Evolutionary conservation across 371 early-diverging fungal species (phyloP).

Genomic region (Mucor indicus): DNA sequence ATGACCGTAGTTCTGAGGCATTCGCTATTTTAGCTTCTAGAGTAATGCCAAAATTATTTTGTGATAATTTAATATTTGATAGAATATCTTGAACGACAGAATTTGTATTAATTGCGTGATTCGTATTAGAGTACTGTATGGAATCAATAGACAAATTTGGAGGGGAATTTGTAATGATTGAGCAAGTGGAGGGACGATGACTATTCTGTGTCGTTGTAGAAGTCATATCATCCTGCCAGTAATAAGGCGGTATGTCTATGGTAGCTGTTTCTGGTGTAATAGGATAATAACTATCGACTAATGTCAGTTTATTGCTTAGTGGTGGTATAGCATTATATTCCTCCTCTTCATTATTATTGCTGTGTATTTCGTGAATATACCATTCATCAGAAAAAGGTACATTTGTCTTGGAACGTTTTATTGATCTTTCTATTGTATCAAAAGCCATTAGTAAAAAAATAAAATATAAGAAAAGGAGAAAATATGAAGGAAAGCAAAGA

Average conservation of each 20-base stretch:
- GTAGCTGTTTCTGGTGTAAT: too few relatives aligned
- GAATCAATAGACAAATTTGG: conserved; percentile 2
- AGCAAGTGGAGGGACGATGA: too few relatives aligned
- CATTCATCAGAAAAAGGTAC: conserved; percentile 9
- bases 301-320: too few relatives aligned
- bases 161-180: too few relatives aligned
- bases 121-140: too few relatives aligned
- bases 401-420: conserved; percentile 19
- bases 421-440: conserved; percentile 26
- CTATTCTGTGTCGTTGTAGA: conserved; percentile 50
- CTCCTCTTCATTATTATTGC: too few relatives aligned
- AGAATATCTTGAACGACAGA: conserved; percentile 12
- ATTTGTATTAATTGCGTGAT: too few relatives aligned
- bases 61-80: conserved; percentile 28
- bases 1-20: conserved; percentile 28
- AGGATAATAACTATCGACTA: too few relatives aligned
- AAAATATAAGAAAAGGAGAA: conserved; percentile 2
- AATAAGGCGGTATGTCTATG: too few relatives aligned
- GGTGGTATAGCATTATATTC: too few relatives aligned
- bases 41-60: conserved; percentile 27
- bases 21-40: conserved; percentile 29
- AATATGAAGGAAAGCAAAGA: conserved; percentile 13
- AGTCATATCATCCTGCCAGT: too few relatives aligned
- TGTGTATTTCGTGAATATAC: too few relatives aligned
- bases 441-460: conserved; percentile 16